Evolutionary conservation across 768 basidiomycete species (phyloP).

Genomic region (Tricholoma flavovirens): DNA sequence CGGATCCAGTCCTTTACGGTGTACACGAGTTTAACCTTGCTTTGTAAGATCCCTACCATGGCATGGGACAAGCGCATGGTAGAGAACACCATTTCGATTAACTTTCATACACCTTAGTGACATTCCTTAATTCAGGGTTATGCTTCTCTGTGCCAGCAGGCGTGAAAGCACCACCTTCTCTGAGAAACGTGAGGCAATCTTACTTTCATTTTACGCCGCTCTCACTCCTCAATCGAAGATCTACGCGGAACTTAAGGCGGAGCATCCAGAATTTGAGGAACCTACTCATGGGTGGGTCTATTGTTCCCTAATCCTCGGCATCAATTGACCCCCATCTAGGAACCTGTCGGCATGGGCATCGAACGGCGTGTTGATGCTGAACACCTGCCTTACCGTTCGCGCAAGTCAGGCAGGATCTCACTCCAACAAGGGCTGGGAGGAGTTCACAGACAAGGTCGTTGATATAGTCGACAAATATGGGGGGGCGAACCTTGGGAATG

Average conservation of each 20-base stretch:
- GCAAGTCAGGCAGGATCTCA: conserved; percentile 76
- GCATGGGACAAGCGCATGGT: conserved; percentile 81
- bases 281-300: conserved; percentile 78
- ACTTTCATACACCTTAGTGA: conserved; percentile 6
- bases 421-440: conserved; percentile 83
- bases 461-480: conserved; percentile 73
- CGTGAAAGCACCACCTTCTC: conserved; percentile 69
- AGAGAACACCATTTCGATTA: conserved; percentile 14
- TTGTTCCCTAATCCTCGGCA: not conserved
- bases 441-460: conserved; percentile 78
- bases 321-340: conserved; percentile 32
- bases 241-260: conserved; percentile 78
- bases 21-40: conserved; percentile 6
- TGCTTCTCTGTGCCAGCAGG: conserved; percentile 89
- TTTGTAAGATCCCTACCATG: conserved; percentile 71
- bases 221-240: conserved; percentile 46
- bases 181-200: conserved; percentile 59
- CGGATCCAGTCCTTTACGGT: conserved; percentile 6
- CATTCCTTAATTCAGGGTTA: conserved; percentile 39
- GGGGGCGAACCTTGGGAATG: conserved; percentile 55
- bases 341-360: conserved; percentile 78
- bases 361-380: conserved; percentile 85
- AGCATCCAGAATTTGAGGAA: conserved; percentile 72
- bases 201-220: conserved; percentile 3
- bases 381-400: conserved; percentile 87